phyloP scores from a whole-genome alignment of 2,329 filamentous ascomycete genomes.

The Gremmenia infestans region DNA sequence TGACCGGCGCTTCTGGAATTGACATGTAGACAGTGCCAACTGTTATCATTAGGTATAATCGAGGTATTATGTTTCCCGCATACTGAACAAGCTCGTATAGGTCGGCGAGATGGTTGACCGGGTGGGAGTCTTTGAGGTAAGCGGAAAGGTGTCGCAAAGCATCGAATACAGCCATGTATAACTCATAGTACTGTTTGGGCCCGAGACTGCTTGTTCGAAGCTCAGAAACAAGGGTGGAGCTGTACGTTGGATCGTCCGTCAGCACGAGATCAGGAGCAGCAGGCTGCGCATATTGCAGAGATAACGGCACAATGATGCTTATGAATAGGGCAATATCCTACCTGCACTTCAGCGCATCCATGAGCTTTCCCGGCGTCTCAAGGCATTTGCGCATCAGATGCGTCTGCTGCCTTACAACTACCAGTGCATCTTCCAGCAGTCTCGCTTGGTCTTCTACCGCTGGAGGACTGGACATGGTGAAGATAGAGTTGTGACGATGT shows the following conservation, averaged over 20 bases:
- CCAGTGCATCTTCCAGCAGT: constrained; percentile 93
- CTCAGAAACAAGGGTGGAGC: constrained; percentile 97
- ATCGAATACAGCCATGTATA: constrained; percentile 99
- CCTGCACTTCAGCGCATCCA: constrained; percentile 99
- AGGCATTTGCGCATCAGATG: constrained; percentile 96
- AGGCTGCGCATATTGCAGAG: constrained; percentile 8
- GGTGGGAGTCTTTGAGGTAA: constrained; percentile 94
- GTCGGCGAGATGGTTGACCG: constrained; percentile 95
- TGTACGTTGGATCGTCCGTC: constrained; percentile 37
- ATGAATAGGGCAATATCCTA: constrained; percentile 43
- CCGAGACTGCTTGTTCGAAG: constrained; percentile 92
- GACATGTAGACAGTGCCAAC: constrained; percentile 99
- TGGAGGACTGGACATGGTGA: constrained; percentile 49
- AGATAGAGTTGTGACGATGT: constrained; percentile 15
- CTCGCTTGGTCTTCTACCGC: constrained; percentile 78
- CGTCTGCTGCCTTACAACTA: constrained; percentile 95
- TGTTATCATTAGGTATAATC: constrained; percentile 98
- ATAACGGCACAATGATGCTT: constrained; percentile 1
- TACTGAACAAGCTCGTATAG: constrained; percentile 97
- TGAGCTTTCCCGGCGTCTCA: constrained; percentile 95
- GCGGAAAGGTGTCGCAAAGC: constrained; percentile 93
- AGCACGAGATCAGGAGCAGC: constrained; percentile 21
- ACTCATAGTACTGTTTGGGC: constrained; percentile 99
- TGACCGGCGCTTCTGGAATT: constrained; percentile 95
- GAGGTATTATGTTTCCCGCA: constrained; percentile 94